Conservation (phyloP, 2,329 filamentous ascomycete genomes). For the Coccinonectria pachysandricola region DNA sequence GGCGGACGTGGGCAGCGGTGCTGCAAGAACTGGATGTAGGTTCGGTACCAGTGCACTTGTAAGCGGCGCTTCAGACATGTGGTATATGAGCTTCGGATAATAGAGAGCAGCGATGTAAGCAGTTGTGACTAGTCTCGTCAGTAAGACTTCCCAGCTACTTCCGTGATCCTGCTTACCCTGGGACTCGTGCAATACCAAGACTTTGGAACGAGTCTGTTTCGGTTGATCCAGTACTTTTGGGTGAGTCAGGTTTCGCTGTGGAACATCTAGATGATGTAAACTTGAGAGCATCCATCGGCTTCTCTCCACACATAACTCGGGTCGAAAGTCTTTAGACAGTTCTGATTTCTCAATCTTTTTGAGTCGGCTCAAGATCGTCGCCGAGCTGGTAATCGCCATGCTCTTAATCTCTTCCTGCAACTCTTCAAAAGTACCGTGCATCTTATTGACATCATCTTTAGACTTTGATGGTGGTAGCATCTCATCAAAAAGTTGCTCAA, state of each 20-base stretch:
- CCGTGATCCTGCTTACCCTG: constrained; percentile 26
- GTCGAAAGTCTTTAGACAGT: constrained; percentile 5
- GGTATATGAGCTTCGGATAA: constrained; percentile 30
- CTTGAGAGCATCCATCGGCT: constrained; percentile 51
- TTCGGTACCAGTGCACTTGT: constrained; percentile 28
- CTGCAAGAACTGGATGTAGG: constrained; percentile 28
- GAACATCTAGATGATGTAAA: constrained; percentile 34
- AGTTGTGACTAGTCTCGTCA: constrained; percentile 29
- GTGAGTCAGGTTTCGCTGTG: constrained; percentile 7
- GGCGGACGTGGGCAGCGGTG: constrained; percentile 25
- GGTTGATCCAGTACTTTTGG: background rate
- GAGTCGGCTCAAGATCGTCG: constrained; percentile 43
- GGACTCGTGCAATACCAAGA: constrained; percentile 42
- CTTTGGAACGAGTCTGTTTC: constrained; percentile 14
- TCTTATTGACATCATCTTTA: too few species aligned
- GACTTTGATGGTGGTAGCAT: constrained; percentile 2
- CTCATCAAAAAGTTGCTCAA: constrained; percentile 1
- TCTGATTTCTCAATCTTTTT: constrained; percentile 24
- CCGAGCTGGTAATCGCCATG: constrained; percentile 15
- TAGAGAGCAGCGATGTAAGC: constrained; percentile 39
- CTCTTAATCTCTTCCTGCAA: constrained; percentile 9
- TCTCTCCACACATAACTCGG: constrained; percentile 38
- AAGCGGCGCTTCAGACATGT: constrained; percentile 35
- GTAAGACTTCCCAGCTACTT: background rate
- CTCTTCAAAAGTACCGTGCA: constrained; percentile 5